Evolutionary conservation across 371 early-diverging fungal species (phyloP).

Genomic region (Smittium culicis): DNA sequence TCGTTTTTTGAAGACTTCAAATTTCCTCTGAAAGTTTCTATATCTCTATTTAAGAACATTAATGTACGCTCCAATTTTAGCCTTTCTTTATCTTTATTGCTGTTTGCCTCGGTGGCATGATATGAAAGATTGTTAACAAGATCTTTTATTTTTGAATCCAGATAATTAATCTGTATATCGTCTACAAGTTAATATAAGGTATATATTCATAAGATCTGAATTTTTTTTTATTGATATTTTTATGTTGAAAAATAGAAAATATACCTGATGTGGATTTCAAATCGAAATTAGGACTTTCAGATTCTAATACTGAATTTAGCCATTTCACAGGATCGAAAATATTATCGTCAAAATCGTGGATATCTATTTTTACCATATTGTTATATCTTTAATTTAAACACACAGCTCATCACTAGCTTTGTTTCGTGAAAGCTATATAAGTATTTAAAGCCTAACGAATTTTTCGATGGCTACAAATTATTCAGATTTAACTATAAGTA

Average conservation of each 20-base stretch:
- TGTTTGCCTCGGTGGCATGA: background rate
- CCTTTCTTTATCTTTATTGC: slow-evolving; percentile 2
- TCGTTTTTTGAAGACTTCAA: background rate
- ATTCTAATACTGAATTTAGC: slow-evolving; percentile 1
- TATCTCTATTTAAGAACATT: background rate
- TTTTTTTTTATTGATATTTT: background rate
- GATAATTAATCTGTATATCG: background rate
- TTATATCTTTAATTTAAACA: too few species aligned
- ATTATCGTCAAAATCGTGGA: background rate
- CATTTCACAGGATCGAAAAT: background rate
- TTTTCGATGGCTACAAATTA: too few species aligned
- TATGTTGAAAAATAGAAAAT: too few species aligned
- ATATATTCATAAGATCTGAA: background rate
- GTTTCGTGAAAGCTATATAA: too few species aligned
- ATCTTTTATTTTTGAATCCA: background rate
- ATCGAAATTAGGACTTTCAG: background rate
- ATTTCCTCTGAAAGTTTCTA: background rate
- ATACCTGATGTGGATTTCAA: too few species aligned
- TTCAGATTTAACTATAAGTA: too few species aligned
- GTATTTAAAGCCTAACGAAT: too few species aligned
- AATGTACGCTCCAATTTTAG: background rate
- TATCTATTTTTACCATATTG: too few species aligned
- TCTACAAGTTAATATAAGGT: background rate
- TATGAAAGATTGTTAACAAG: background rate
- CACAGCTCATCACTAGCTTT: too few species aligned